Evolutionary conservation across 306 rosid species (phyloP).

Genomic region (Luffa acutangula): DNA sequence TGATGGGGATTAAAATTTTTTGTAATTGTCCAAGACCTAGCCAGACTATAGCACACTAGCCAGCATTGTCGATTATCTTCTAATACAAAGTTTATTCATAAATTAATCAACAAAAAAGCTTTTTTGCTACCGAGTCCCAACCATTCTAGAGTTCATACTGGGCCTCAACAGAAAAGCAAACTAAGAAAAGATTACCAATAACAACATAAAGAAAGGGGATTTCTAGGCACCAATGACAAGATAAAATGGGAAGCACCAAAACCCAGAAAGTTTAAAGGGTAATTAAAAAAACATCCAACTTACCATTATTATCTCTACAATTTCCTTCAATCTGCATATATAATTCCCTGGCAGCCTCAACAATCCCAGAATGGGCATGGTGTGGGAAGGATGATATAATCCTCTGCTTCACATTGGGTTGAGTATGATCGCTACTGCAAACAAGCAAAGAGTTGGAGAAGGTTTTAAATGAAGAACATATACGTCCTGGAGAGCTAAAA

Average conservation of each 20-base stretch:
- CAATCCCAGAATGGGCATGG: constrained; percentile 80
- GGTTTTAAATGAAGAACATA: neutral
- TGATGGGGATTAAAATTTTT: too few species aligned
- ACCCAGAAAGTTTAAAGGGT: neutral
- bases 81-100: too few species aligned
- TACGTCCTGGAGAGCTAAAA: neutral
- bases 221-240: neutral
- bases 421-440: constrained; percentile 44
- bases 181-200: neutral
- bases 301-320: constrained; percentile 37
- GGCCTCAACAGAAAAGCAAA: too few species aligned
- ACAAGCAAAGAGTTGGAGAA: constrained; percentile 11
- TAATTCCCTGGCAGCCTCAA: constrained; percentile 73
- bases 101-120: too few species aligned
- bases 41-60: too few species aligned
- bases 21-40: too few species aligned
- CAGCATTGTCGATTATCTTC: too few species aligned
- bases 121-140: too few species aligned
- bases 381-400: constrained; percentile 68
- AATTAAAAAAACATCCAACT: constrained; percentile 9
- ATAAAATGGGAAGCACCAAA: neutral
- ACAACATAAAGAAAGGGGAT: constrained; percentile 1
- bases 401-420: constrained; percentile 25
- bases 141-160: too few species aligned
- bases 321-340: constrained; percentile 72